Evolutionary conservation across 2,329 filamentous ascomycete genomes (phyloP).

Genomic region (Sordariomycetes sp.): DNA sequence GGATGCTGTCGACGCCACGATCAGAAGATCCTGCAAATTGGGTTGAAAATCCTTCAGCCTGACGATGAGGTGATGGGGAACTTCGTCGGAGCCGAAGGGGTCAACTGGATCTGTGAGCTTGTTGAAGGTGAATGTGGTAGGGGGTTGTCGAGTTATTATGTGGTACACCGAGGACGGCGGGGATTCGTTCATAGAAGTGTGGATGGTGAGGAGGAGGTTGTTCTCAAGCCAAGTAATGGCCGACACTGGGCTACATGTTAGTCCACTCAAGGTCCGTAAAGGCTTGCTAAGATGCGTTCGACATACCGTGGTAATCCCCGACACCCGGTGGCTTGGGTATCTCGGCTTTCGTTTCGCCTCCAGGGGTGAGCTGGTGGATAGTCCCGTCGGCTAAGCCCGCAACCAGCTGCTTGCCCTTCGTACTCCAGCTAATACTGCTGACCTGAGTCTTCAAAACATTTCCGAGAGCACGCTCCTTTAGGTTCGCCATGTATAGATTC

Average conservation of each 20-base stretch:
- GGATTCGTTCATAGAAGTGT: slow-evolving; percentile 54
- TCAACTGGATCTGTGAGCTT: slow-evolving; percentile 66
- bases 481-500: slow-evolving; percentile 72
- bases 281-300: background rate
- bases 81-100: slow-evolving; percentile 54
- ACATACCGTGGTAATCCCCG: slow-evolving; percentile 56
- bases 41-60: slow-evolving; percentile 74
- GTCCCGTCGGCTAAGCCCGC: slow-evolving; percentile 76
- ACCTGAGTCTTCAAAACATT: slow-evolving; percentile 60
- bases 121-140: slow-evolving; percentile 56
- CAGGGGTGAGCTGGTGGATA: slow-evolving; percentile 71
- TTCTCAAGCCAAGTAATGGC: slow-evolving; percentile 85
- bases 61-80: slow-evolving; percentile 67
- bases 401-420: slow-evolving; percentile 83
- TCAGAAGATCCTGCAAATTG: slow-evolving; percentile 67
- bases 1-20: slow-evolving; percentile 72
- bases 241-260: slow-evolving; percentile 45
- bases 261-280: background rate
- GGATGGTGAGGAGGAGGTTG: slow-evolving; percentile 68
- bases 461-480: slow-evolving; percentile 58
- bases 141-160: slow-evolving; percentile 58
- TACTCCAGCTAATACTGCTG: slow-evolving; percentile 83
- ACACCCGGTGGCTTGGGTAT: slow-evolving; percentile 69
- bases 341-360: slow-evolving; percentile 64
- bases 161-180: slow-evolving; percentile 63